These are phyloP conservation scores for Theobroma cacao DNA, from an alignment of 345 rosid genomes.

Conservation along the genomic window DNA sequence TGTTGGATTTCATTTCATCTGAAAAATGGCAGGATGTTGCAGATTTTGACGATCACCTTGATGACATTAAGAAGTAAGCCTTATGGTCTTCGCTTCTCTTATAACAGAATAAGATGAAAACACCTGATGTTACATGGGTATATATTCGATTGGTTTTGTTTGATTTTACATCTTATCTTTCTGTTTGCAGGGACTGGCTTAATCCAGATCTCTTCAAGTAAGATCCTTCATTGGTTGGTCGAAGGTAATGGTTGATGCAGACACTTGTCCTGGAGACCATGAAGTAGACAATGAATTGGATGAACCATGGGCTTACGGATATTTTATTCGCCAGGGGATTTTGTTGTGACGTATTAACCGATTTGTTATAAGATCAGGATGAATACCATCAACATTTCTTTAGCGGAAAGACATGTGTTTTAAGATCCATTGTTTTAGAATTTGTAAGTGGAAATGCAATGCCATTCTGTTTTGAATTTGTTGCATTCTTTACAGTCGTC, in stretches of 20 bases:
- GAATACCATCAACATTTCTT: not conserved
- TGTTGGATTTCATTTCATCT: slow-evolving; percentile 68
- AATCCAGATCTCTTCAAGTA: slow-evolving; percentile 84
- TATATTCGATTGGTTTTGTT: not conserved
- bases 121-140: not conserved
- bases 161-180: slow-evolving; percentile 8
- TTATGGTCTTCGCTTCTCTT: not conserved
- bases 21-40: slow-evolving; percentile 79
- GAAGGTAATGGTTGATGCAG: not conserved
- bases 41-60: slow-evolving; percentile 95
- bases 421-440: not conserved
- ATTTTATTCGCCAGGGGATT: not conserved
- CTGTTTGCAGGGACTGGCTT: slow-evolving; percentile 84
- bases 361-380: not conserved
- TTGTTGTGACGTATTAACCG: slow-evolving; percentile 11
- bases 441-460: not conserved
- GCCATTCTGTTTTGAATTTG: not conserved
- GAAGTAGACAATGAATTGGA: slow-evolving; percentile 3
- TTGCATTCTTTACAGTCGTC: not conserved
- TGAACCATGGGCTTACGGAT: not conserved
- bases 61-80: slow-evolving; percentile 78
- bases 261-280: not conserved
- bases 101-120: not conserved
- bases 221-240: not conserved
- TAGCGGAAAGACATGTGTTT: not conserved